Base-by-base conservation (phyloP, 2,329 filamentous ascomycete genomes). In the Helminthosporium solani region DNA sequence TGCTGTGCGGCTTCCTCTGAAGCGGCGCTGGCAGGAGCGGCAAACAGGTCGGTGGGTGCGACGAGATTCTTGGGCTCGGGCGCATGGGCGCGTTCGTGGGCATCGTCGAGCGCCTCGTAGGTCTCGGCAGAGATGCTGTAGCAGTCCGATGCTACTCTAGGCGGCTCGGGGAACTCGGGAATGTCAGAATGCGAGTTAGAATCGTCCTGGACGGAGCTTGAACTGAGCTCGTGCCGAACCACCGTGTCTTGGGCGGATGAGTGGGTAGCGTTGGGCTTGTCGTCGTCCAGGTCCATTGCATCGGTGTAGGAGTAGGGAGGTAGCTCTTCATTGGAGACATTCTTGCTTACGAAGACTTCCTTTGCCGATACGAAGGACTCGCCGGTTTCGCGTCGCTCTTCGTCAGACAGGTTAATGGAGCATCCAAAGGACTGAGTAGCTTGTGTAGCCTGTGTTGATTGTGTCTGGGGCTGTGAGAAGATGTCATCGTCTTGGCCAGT, bases 291-390 rank as follows among this genome's bases (percentile, higher is more conserved):
- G 20, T 70, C 65, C 51, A 67, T 65, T 15, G 55, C 58, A 34
- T 60, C 58, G 2, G 57, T 46, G 7, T 62, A 46, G 18, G 53
- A 42, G 40, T 61, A 40, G 33, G 57, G 39, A 37, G 41, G 53
- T 34, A 62, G 33, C 37, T 62, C 49, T 42, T 67, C 61, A 1
- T 61, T 60, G 3, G 65, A 64, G 1, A 50, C 52, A 30, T 55
- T 58, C 45, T 66, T 64, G 56, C 64, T 66, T 15, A 58, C 34
- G 16, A 71, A 61, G 8, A 63, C 71, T 49, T 77, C 75, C 38
- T 73, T 72, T 2, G 75, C 75, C 9, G 75, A 78, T 14, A 76
- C 71, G 47, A 78, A 78, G 1, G 75, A 76, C 40, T 75, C 74
- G 39, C 73, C 64, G 39, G 65, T 56, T 54, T 68, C 53, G 61